Conservation (phyloP, 108 stramenopile species). For the Skeletonema marinoi region DNA sequence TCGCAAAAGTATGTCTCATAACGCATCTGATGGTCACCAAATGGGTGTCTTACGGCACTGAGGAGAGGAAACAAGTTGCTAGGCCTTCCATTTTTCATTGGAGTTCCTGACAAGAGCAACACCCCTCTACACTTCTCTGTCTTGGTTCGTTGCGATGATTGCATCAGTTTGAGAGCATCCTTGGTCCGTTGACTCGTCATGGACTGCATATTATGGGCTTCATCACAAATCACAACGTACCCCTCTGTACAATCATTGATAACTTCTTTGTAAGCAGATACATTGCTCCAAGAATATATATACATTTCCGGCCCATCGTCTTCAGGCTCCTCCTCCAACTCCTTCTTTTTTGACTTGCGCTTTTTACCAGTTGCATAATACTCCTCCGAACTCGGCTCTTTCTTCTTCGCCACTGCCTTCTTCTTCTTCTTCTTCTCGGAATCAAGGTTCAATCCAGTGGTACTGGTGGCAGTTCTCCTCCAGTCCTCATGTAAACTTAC, state of each 20-base stretch:
- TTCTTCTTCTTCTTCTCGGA: slow-evolving; percentile 28
- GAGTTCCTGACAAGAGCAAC: slow-evolving; percentile 84
- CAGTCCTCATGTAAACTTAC: slow-evolving; percentile 75
- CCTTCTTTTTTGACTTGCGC: slow-evolving; percentile 21
- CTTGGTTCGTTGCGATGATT: slow-evolving; percentile 29
- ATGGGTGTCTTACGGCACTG: slow-evolving; percentile 75
- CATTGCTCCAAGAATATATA: slow-evolving; percentile 68
- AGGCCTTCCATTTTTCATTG: slow-evolving; percentile 91
- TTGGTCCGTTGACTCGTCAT: slow-evolving; percentile 65
- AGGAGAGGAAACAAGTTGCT: slow-evolving; percentile 83
- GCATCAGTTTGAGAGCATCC: slow-evolving; percentile 59
- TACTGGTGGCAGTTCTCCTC: slow-evolving; percentile 67
- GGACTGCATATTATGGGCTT: slow-evolving; percentile 84
- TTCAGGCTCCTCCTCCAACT: slow-evolving; percentile 5
- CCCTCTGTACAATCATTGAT: slow-evolving; percentile 23
- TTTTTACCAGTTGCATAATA: slow-evolving; percentile 6
- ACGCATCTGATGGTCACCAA: slow-evolving; percentile 70
- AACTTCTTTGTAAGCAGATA: slow-evolving; percentile 44
- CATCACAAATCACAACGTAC: slow-evolving; percentile 74
- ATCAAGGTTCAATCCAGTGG: slow-evolving; percentile 56
- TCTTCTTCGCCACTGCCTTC: slow-evolving; percentile 15
- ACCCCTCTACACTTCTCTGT: slow-evolving; percentile 58
- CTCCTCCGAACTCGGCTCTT: slow-evolving; percentile 22
- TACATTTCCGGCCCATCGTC: slow-evolving; percentile 25
- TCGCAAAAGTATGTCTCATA: slow-evolving; percentile 82